phyloP scores from a whole-genome alignment of 2,329 filamentous ascomycete genomes.

The Fusarium compactum region DNA sequence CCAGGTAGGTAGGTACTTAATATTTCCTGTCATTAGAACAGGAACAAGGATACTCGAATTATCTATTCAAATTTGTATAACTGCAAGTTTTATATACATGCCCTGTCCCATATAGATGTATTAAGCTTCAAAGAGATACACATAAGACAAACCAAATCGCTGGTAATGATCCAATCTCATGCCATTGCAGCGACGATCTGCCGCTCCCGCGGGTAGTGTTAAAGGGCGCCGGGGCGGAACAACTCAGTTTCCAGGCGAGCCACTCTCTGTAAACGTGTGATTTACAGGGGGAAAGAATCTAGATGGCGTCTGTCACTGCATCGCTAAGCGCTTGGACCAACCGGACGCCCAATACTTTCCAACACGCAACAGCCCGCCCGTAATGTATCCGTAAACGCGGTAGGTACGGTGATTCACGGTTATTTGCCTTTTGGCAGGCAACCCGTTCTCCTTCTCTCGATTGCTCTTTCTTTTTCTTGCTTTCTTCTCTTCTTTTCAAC shows the following conservation, averaged over 20 bases:
- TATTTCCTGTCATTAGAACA: background rate
- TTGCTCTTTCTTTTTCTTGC: conserved; percentile 4
- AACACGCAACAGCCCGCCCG: conserved; percentile 9
- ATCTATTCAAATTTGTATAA: background rate
- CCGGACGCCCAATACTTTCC: conserved; percentile 11
- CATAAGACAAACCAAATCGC: background rate
- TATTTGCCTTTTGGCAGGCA: conserved; percentile 36
- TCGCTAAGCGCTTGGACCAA: conserved; percentile 36
- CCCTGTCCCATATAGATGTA: background rate
- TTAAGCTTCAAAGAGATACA: background rate
- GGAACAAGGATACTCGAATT: background rate
- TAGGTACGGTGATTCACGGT: background rate
- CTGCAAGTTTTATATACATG: background rate
- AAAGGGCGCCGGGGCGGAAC: conserved; percentile 21
- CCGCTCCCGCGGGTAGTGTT: background rate
- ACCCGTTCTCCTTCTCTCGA: conserved; percentile 19
- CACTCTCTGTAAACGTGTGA: background rate
- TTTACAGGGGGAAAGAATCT: background rate
- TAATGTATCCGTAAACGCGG: conserved; percentile 26
- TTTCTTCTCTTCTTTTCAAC: conserved; percentile 3
- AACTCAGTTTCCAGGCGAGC: conserved; percentile 17
- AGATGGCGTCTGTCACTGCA: conserved; percentile 3
- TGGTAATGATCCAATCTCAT: background rate
- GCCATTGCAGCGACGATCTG: background rate
- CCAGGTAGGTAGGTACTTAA: background rate